Conservation (phyloP, 2,329 filamentous ascomycete genomes). For the Colletotrichum tamarilloi region DNA sequence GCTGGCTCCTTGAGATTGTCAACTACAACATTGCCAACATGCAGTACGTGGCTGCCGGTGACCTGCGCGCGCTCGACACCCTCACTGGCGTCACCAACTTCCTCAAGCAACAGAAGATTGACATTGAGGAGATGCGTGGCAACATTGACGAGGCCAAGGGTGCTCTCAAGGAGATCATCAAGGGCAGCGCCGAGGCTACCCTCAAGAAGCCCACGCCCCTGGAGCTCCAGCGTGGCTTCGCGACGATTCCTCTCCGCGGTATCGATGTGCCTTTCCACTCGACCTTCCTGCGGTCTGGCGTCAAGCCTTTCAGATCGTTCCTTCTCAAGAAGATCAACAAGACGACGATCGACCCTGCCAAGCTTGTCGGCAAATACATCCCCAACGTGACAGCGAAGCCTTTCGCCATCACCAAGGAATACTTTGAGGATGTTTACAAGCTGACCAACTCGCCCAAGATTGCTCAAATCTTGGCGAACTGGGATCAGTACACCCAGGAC, state of each 20-base stretch:
- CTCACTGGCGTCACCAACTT: conserved; percentile 89
- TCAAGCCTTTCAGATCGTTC: conserved; percentile 99
- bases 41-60: conserved; percentile 80
- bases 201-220: conserved; percentile 89
- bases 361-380: conserved; percentile 98
- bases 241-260: conserved; percentile 94
- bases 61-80: conserved; percentile 77
- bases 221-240: conserved; percentile 92
- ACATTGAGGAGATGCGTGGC: conserved; percentile 92
- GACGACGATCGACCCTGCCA: conserved; percentile 96
- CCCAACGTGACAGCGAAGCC: conserved; percentile 97
- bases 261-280: conserved; percentile 99
- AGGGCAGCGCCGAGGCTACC: conserved; percentile 86
- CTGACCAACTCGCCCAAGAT: conserved; percentile 88
- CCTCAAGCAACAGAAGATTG: conserved; percentile 95
- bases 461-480: conserved; percentile 85
- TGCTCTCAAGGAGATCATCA: conserved; percentile 91
- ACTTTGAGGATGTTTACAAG: conserved; percentile 98
- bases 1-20: conserved; percentile 98
- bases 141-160: conserved; percentile 92
- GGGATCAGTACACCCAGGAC: conserved; percentile 76
- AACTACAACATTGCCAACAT: conserved; percentile 89
- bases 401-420: conserved; percentile 96
- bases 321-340: conserved; percentile 99
- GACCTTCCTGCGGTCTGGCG: conserved; percentile 95